phyloP scores from a whole-genome alignment of 2,329 filamentous ascomycete species.

The Drechmeria coniospora region DNA sequence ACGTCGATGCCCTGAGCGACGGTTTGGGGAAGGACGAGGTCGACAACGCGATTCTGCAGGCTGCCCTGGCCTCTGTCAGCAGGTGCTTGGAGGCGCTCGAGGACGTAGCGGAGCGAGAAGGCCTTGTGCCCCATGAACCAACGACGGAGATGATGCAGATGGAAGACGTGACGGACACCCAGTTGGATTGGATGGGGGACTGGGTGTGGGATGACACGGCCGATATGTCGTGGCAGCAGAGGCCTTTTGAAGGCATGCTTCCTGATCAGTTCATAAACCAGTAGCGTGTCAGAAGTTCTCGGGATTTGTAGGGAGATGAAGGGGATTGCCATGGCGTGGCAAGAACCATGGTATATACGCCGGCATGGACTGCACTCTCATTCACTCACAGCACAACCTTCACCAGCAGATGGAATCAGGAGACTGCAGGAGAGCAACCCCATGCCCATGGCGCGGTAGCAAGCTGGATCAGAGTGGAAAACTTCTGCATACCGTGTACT shows the following conservation, averaged over 20 bases:
- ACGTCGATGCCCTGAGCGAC: slow-evolving; percentile 19
- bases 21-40: slow-evolving; percentile 14
- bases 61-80: slow-evolving; percentile 10
- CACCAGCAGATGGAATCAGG: too few species aligned
- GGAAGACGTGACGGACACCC: slow-evolving; percentile 4
- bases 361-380: too few species aligned
- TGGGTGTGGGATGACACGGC: slow-evolving; percentile 13
- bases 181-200: slow-evolving; percentile 12
- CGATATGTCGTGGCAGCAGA: slow-evolving; percentile 7
- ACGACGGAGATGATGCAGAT: slow-evolving; percentile 3
- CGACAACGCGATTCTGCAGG: slow-evolving; percentile 15
- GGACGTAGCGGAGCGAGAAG: slow-evolving; percentile 16
- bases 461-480: too few species aligned
- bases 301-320: too few species aligned
- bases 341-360: too few species aligned
- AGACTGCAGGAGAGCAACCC: too few species aligned
- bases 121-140: slow-evolving; percentile 5
- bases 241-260: slow-evolving; percentile 2
- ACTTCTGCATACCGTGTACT: too few species aligned
- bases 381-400: too few species aligned
- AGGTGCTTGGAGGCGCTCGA: slow-evolving; percentile 17
- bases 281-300: too few species aligned
- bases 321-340: too few species aligned
- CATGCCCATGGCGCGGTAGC: too few species aligned
- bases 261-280: neutral